phyloP scores from a whole-genome alignment of 306 rosid species.

The Luffa aegyptiaca region DNA sequence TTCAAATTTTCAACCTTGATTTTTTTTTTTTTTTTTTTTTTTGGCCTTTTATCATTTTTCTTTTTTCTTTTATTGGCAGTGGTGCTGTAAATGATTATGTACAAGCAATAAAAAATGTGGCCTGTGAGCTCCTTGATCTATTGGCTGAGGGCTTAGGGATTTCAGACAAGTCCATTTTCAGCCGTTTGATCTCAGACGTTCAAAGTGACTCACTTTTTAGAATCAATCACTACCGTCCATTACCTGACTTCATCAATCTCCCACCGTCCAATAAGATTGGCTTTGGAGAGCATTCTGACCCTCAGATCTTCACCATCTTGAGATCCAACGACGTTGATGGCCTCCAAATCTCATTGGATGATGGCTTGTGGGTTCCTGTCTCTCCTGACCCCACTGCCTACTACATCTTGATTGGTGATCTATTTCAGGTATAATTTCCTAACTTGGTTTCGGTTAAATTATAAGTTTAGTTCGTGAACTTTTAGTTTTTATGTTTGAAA shows the following conservation, averaged over 20 bases:
- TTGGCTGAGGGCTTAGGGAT: constrained; percentile 68
- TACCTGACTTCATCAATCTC: constrained; percentile 3
- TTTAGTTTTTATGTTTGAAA: no score
- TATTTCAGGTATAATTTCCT: constrained; percentile 43
- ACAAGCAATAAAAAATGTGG: constrained; percentile 39
- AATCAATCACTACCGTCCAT: constrained; percentile 78
- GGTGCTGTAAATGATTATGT: constrained; percentile 48
- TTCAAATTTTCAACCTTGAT: background rate
- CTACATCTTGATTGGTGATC: constrained; percentile 77
- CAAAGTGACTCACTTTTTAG: constrained; percentile 62
- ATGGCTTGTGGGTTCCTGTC: constrained; percentile 74
- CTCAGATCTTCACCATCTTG: constrained; percentile 84
- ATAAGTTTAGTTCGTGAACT: no score
- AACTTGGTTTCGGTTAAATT: no score
- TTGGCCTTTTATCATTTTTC: background rate
- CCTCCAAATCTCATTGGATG: constrained; percentile 59
- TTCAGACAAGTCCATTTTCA: constrained; percentile 43
- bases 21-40: background rate
- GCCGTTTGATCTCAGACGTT: constrained; percentile 57
- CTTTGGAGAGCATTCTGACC: constrained; percentile 94
- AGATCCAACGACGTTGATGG: constrained; percentile 78
- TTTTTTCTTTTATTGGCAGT: constrained; percentile 22
- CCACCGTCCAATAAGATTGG: constrained; percentile 29
- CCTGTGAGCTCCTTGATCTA: constrained; percentile 75
- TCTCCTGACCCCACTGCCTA: constrained; percentile 59